phyloP scores from a whole-genome alignment of 192 early-diverging fungal species.

The Coemansia sp. region DNA sequence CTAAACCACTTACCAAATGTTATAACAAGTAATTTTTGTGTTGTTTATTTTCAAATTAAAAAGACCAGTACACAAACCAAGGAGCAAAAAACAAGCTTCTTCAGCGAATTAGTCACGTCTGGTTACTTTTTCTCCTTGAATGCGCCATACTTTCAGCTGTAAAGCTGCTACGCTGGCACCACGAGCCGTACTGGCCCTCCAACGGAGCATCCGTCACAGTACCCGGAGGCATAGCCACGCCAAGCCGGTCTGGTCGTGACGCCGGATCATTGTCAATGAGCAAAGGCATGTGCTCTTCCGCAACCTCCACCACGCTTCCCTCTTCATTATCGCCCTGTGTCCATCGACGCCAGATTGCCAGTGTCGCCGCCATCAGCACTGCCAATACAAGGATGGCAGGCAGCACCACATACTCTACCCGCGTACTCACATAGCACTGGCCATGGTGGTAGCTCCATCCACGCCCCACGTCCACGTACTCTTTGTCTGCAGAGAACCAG shows the following conservation, averaged over 20 bases:
- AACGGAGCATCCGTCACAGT: constrained; percentile 8
- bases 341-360: constrained; percentile 31
- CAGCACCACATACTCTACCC: constrained; percentile 34
- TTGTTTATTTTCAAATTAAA: no score
- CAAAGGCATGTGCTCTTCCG: constrained; percentile 32
- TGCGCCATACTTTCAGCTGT: no score
- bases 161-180: constrained; percentile 43
- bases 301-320: neutral
- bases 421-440: constrained; percentile 36
- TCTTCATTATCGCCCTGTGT: neutral
- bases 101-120: no score
- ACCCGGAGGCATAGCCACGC: constrained; percentile 1
- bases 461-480: constrained; percentile 22
- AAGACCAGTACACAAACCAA: no score
- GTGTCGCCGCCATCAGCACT: constrained; percentile 18
- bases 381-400: constrained; percentile 23
- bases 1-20: no score
- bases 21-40: no score
- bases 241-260: constrained; percentile 1
- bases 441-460: constrained; percentile 47
- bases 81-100: no score
- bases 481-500: constrained; percentile 28
- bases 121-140: no score
- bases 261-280: constrained; percentile 49
- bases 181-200: constrained; percentile 50